A percentile compares a stretch with the other conserved stretches of the same genome.
Conservation (phyloP, 139 green algal genomes). For the Penium margaritaceum region DNA sequence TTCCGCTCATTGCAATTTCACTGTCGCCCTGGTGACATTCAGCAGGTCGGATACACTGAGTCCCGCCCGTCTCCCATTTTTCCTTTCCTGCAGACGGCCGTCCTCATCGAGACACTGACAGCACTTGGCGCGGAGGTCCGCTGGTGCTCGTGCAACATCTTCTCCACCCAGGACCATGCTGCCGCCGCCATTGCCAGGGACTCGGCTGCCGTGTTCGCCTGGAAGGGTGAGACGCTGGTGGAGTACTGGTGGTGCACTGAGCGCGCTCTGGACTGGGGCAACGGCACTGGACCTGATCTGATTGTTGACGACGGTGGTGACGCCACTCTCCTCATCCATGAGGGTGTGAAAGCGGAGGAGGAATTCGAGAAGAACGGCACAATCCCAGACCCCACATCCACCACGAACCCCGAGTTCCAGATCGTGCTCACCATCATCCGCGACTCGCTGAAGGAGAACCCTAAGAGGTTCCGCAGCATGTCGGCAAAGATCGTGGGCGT, state of each 20-base stretch:
- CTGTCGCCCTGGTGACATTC: not conserved
- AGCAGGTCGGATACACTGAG: too few relatives aligned
- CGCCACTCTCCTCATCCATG: conserved; percentile 97
- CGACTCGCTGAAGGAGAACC: conserved; percentile 64
- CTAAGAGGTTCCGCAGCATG: conserved; percentile 72
- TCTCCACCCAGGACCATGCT: conserved; percentile 96
- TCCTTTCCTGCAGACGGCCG: conserved; percentile 65
- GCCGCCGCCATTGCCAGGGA: conserved; percentile 92
- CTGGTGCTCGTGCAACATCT: conserved; percentile 99
- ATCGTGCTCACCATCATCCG: conserved; percentile 90
- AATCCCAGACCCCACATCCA: conserved; percentile 83
- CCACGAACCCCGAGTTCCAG: conserved; percentile 96
- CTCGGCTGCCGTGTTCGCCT: conserved; percentile 90
- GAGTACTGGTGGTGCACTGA: conserved; percentile 99
- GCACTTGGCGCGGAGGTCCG: conserved; percentile 88
- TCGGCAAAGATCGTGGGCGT: conserved; percentile 78
- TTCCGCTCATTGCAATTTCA: not conserved
- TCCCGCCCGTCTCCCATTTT: not conserved
- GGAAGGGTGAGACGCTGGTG: conserved; percentile 99
- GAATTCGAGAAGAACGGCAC: conserved; percentile 82
- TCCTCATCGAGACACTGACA: conserved; percentile 96
- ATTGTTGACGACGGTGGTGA: conserved; percentile 98
- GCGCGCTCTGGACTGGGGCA: conserved; percentile 79
- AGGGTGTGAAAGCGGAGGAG: conserved; percentile 85
- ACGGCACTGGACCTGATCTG: conserved; percentile 77